phyloP scores from a whole-genome alignment of 2,329 filamentous ascomycete species.

The Aspergillus pseudotamarii region DNA sequence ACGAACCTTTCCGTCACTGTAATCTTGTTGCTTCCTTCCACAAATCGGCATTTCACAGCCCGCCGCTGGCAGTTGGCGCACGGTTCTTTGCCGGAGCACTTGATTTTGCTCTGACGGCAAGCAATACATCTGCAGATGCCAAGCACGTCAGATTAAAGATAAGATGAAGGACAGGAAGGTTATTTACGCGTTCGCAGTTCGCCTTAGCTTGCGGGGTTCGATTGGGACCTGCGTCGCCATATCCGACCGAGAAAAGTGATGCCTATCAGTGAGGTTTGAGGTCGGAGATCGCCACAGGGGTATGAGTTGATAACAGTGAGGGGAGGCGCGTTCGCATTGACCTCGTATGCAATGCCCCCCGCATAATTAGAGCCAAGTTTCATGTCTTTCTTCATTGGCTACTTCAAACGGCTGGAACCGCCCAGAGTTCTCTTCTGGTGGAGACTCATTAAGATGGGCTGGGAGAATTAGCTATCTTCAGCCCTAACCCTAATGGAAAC shows the following conservation, averaged over 20 bases:
- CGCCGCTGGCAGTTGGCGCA: slow-evolving; percentile 32
- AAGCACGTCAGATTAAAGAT: neutral
- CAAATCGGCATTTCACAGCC: slow-evolving; percentile 35
- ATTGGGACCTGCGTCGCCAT: neutral
- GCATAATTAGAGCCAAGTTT: neutral
- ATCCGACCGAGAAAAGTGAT: neutral
- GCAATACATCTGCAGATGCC: slow-evolving; percentile 17
- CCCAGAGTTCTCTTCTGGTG: neutral
- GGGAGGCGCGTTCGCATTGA: neutral
- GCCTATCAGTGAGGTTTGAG: neutral
- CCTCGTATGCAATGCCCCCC: neutral
- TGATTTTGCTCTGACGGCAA: slow-evolving; percentile 47
- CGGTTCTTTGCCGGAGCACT: slow-evolving; percentile 43
- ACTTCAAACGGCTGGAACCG: neutral
- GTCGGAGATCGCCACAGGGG: neutral
- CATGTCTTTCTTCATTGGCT: neutral
- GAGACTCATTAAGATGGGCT: neutral
- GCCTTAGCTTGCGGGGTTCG: slow-evolving; percentile 10
- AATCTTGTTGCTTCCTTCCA: slow-evolving; percentile 31
- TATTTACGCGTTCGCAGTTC: slow-evolving; percentile 16
- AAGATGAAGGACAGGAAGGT: neutral
- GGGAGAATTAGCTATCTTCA: neutral
- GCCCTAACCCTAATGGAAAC: neutral
- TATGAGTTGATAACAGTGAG: neutral
- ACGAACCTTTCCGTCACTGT: slow-evolving; percentile 37